These are phyloP conservation scores for Leccinum disarticulatum DNA, from an alignment of 768 basidiomycete species.

Conservation along the genomic window DNA sequence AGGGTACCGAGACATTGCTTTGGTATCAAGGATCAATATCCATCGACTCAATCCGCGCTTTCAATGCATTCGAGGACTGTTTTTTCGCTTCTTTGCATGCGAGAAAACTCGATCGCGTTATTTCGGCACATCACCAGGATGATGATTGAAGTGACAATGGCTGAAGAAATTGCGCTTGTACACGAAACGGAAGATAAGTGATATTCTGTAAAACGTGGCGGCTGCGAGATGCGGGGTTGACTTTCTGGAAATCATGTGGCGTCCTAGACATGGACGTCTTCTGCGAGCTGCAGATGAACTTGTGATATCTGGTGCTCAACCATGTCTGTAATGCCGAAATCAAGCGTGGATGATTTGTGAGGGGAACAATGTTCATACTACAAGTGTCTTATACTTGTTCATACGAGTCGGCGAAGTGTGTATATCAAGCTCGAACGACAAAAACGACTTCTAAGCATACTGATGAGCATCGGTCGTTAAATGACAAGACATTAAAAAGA, in stretches of 20 bases:
- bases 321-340: constrained; percentile 4
- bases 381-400: constrained; percentile 2
- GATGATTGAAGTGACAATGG: not conserved
- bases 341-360: not conserved
- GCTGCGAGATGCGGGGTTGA: not conserved
- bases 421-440: not conserved
- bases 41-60: constrained; percentile 10
- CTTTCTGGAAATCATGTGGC: not conserved
- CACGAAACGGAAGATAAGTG: not conserved
- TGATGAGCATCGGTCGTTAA: constrained; percentile 1
- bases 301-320: not conserved
- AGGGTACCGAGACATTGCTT: not conserved
- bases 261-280: not conserved
- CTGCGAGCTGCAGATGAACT: not conserved
- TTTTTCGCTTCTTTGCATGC: constrained; percentile 13
- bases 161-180: not conserved
- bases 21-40: constrained; percentile 14
- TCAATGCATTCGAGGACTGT: constrained; percentile 11
- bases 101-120: constrained; percentile 14
- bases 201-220: constrained; percentile 3
- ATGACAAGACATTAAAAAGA: not conserved
- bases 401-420: not conserved
- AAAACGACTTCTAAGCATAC: constrained; percentile 5
- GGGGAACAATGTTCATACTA: constrained; percentile 3
- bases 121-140: constrained; percentile 22